A percentile compares a stretch with the other conserved stretches of the same genome.
Evolutionary conservation across 352 stramenopile species (phyloP).

Genomic region (Phytophthora tubulina): DNA sequence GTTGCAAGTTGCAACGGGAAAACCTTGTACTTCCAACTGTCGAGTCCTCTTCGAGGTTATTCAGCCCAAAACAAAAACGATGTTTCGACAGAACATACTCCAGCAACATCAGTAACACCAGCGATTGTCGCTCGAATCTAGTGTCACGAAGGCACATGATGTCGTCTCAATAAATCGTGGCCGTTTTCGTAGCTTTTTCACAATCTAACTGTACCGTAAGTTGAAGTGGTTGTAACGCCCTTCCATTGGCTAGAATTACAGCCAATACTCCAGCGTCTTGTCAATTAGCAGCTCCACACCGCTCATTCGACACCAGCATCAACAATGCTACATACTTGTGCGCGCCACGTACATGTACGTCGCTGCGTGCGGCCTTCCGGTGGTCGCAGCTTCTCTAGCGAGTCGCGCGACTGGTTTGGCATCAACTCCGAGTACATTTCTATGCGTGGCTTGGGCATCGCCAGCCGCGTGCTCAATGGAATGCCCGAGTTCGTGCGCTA

Average conservation of each 20-base stretch:
- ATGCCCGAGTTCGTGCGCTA: slow-evolving; percentile 36
- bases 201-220: too few relatives aligned
- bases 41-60: too few relatives aligned
- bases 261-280: background rate
- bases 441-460: slow-evolving; percentile 31
- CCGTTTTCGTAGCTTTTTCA: too few relatives aligned
- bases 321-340: slow-evolving; percentile 17
- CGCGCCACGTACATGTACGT: background rate
- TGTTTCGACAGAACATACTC: too few relatives aligned
- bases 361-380: slow-evolving; percentile 3
- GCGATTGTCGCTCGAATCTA: too few relatives aligned
- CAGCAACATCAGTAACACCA: too few relatives aligned
- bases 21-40: too few relatives aligned
- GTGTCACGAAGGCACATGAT: too few relatives aligned
- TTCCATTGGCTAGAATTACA: background rate
- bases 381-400: slow-evolving; percentile 22
- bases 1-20: too few relatives aligned
- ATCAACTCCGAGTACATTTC: slow-evolving; percentile 42
- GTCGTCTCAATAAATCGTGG: too few relatives aligned
- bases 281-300: slow-evolving; percentile 1
- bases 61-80: too few relatives aligned
- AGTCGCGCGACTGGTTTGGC: slow-evolving; percentile 22
- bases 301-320: slow-evolving; percentile 8
- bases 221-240: too few relatives aligned
- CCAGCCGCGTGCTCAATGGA: slow-evolving; percentile 25